Conservation (phyloP, 805 yeast genomes). For the Saccharomyces eubayanus region DNA sequence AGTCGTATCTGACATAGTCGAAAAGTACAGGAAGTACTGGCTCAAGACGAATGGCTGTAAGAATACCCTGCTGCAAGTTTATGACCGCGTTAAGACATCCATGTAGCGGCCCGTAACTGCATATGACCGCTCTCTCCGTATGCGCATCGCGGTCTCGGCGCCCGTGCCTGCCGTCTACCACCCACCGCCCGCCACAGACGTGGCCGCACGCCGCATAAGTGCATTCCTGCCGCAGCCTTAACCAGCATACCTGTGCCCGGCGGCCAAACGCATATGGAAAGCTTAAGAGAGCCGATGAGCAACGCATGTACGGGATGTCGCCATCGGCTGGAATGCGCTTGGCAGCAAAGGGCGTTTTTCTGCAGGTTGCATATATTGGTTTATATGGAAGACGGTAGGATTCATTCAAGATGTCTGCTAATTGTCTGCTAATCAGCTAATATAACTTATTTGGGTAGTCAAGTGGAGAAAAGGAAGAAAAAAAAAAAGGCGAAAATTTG, state of each 20-base stretch:
- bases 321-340: not conserved
- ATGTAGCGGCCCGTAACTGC: not conserved
- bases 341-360: not conserved
- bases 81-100: slow-evolving; percentile 19
- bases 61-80: slow-evolving; percentile 24
- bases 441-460: not conserved
- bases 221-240: not conserved
- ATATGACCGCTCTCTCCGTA: not conserved
- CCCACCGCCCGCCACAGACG: not conserved
- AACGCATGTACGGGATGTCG: not conserved
- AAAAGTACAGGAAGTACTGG: slow-evolving; percentile 47
- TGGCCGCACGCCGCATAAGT: not conserved
- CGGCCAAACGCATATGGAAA: not conserved
- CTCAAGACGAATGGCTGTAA: slow-evolving; percentile 23
- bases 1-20: slow-evolving; percentile 48
- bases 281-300: not conserved
- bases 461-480: not conserved
- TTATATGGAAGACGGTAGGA: not conserved
- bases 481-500: not conserved
- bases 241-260: not conserved
- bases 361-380: not conserved
- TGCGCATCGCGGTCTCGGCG: not conserved
- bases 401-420: too few species aligned
- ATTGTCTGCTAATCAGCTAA: not conserved
- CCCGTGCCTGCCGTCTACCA: not conserved